Conservation (phyloP, 805 yeast species). For the Millerozyma acaciae region DNA sequence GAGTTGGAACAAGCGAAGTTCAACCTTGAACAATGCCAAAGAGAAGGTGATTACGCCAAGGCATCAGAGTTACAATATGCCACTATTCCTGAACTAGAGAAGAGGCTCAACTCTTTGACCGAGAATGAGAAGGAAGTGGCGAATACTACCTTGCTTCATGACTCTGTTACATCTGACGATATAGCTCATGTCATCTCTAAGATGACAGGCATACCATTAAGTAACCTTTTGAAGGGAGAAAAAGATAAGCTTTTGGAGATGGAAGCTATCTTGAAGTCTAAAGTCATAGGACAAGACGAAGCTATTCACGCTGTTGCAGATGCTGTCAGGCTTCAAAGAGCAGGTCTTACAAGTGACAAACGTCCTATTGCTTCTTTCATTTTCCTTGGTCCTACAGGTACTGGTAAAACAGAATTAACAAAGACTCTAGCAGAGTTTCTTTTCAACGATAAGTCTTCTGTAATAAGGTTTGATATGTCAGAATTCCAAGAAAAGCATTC, state of each 20-base stretch:
- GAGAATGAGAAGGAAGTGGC: constrained; percentile 28
- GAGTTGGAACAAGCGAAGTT: constrained; percentile 80
- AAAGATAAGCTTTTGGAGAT: constrained; percentile 84
- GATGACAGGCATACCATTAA: constrained; percentile 95
- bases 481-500: constrained; percentile 96
- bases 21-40: constrained; percentile 77
- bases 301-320: constrained; percentile 87
- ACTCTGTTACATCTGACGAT: constrained; percentile 90
- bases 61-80: constrained; percentile 91
- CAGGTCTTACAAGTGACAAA: constrained; percentile 91
- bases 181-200: constrained; percentile 88
- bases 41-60: constrained; percentile 78
- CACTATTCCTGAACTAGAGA: constrained; percentile 75
- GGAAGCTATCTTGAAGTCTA: constrained; percentile 72
- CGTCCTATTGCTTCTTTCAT: constrained; percentile 95
- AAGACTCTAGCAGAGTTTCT: constrained; percentile 88
- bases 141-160: constrained; percentile 58
- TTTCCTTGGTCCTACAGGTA: constrained; percentile 98
- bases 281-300: constrained; percentile 94
- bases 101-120: constrained; percentile 47
- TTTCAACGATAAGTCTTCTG: constrained; percentile 83
- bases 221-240: constrained; percentile 88
- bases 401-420: constrained; percentile 95
- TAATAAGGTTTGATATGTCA: constrained; percentile 94
- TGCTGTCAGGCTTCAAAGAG: constrained; percentile 94